phyloP scores from a whole-genome alignment of 2,329 filamentous ascomycete species.

The Colletotrichum tanaceti region DNA sequence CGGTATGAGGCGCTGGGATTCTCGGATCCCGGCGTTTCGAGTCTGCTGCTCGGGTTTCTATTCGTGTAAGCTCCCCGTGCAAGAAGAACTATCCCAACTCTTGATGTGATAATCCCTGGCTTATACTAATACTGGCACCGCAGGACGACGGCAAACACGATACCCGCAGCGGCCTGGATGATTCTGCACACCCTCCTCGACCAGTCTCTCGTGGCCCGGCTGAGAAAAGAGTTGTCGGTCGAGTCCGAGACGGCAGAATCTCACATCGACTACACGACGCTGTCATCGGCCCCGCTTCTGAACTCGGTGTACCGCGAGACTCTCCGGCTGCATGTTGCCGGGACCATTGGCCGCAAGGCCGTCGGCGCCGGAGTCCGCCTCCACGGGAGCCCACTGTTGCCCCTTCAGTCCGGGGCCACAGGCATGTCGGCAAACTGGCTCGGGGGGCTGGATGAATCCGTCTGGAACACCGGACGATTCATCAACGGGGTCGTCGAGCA shows the following conservation, averaged over 20 bases:
- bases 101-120: rapidly evolving
- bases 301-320: conserved; percentile 35
- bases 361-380: background rate
- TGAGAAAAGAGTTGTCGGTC: conserved; percentile 12
- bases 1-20: conserved; percentile 30
- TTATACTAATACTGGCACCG: background rate
- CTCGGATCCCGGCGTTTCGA: conserved; percentile 20
- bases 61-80: conserved; percentile 32
- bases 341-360: conserved; percentile 20
- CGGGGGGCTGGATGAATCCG: conserved; percentile 15
- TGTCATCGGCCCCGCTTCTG: conserved; percentile 17
- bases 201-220: conserved; percentile 1
- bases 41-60: conserved; percentile 27
- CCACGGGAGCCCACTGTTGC: background rate
- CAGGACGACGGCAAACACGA: conserved; percentile 30
- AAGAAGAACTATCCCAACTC: rapidly evolving
- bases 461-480: conserved; percentile 23
- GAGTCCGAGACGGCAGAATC: background rate
- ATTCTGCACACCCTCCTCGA: conserved; percentile 21
- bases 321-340: conserved; percentile 24
- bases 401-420: background rate
- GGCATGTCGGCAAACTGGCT: conserved; percentile 29
- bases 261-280: background rate
- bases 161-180: conserved; percentile 33
- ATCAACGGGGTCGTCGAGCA: conserved; percentile 4